phyloP scores from a whole-genome alignment of 345 rosid species.

The Eucalyptus coolabah region DNA sequence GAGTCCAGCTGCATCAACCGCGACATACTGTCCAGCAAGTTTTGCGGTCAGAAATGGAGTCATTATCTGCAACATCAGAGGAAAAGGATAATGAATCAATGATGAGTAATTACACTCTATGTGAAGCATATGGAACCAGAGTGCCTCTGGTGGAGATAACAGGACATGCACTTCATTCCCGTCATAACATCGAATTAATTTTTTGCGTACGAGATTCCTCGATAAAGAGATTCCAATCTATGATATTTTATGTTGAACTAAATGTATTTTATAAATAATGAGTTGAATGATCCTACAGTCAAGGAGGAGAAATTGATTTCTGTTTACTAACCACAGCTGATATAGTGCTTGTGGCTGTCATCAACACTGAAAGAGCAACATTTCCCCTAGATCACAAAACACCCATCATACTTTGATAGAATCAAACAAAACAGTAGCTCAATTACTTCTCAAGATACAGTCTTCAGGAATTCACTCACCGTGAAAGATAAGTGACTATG shows the following conservation, averaged over 20 bases:
- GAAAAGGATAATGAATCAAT: neutral
- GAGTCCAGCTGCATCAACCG: slow-evolving; percentile 68
- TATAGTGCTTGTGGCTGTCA: slow-evolving; percentile 88
- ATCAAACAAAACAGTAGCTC: neutral
- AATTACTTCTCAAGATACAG: neutral
- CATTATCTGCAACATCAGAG: slow-evolving; percentile 45
- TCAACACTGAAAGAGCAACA: slow-evolving; percentile 83
- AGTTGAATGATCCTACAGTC: neutral
- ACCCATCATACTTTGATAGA: neutral
- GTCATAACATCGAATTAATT: neutral
- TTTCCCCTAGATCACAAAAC: slow-evolving; percentile 42
- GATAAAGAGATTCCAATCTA: too few relatives aligned
- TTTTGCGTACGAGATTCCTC: neutral
- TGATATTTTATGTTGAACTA: too few relatives aligned
- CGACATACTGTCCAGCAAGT: slow-evolving; percentile 77
- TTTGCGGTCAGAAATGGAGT: slow-evolving; percentile 84
- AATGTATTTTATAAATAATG: neutral
- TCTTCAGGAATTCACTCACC: slow-evolving; percentile 18
- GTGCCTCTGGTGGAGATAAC: neutral
- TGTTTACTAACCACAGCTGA: slow-evolving; percentile 69
- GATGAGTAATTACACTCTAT: neutral
- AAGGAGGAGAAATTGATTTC: neutral
- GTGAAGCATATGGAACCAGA: neutral
- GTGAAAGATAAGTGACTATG: slow-evolving; percentile 75
- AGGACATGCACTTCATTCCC: neutral